Percentiles rank a stretch among this genome's conserved stretches.
These are phyloP conservation scores for Aspergillus cejpii DNA, from an alignment of 2,329 filamentous ascomycete genomes.

Conservation along the genomic window DNA sequence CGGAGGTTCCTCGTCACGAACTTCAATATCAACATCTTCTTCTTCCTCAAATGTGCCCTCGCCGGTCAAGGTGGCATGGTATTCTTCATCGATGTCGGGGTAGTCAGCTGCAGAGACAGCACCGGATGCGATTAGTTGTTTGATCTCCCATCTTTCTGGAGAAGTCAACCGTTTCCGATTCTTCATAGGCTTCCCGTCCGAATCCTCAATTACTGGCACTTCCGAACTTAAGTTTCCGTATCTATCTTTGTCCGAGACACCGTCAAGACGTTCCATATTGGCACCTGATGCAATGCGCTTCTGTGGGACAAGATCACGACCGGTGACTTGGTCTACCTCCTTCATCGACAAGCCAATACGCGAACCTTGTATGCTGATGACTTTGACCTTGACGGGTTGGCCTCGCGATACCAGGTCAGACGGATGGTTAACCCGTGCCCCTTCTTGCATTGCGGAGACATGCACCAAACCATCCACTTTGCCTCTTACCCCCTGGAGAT, in stretches of 20 bases:
- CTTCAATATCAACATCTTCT: constrained; percentile 94
- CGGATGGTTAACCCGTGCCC: constrained; percentile 82
- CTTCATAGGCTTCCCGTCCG: constrained; percentile 49
- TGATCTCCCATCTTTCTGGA: constrained; percentile 94
- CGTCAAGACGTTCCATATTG: constrained; percentile 76
- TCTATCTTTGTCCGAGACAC: constrained; percentile 48
- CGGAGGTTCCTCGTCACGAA: constrained; percentile 90
- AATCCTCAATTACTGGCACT: constrained; percentile 59
- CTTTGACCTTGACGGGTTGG: constrained; percentile 86
- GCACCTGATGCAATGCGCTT: constrained; percentile 77
- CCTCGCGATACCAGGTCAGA: constrained; percentile 75
- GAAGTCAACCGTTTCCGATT: constrained; percentile 92
- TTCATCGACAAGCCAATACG: constrained; percentile 92
- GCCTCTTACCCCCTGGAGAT: constrained; percentile 75
- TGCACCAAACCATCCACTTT: constrained; percentile 92
- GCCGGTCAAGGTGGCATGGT: constrained; percentile 76
- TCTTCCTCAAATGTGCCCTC: constrained; percentile 87
- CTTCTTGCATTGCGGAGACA: constrained; percentile 78
- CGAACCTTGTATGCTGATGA: constrained; percentile 74
- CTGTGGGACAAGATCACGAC: constrained; percentile 73
- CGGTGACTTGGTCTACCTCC: constrained; percentile 85
- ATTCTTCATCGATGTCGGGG: constrained; percentile 89
- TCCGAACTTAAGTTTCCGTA: constrained; percentile 48
- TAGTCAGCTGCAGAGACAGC: constrained; percentile 90
- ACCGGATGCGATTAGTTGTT: constrained; percentile 90